A percentile compares a stretch with the other conserved stretches of the same genome.
Conservation (phyloP, 2,329 filamentous ascomycete species). For the Endoconidiophora polonica region DNA sequence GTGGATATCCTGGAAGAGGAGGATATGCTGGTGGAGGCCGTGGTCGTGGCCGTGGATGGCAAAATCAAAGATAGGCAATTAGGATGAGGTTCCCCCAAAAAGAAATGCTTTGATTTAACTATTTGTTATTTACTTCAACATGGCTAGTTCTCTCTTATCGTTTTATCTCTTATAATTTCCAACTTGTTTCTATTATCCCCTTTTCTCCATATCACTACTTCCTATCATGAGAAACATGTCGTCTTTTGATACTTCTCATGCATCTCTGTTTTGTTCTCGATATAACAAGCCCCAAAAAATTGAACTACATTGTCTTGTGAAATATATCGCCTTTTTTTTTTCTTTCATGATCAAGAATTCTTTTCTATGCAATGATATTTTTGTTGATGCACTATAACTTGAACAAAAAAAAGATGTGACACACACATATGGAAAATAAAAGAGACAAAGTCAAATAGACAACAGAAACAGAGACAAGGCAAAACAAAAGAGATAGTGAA, state of each 20-base stretch:
- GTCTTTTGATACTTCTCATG: no score
- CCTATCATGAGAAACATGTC: no score
- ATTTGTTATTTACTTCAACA: no score
- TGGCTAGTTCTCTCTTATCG: no score
- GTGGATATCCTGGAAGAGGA: background rate
- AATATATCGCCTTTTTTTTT: background rate
- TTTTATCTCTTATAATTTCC: no score
- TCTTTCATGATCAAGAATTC: background rate
- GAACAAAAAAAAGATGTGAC: constrained; percentile 3
- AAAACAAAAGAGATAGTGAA: constrained; percentile 12
- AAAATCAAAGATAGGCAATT: background rate
- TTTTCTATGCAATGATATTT: background rate
- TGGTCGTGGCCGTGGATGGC: background rate
- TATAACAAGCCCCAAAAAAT: background rate
- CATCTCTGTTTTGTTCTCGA: no score
- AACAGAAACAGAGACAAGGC: constrained; percentile 14
- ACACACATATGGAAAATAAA: constrained; percentile 12
- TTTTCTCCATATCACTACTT: no score
- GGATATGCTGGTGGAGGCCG: background rate
- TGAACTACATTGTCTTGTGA: background rate
- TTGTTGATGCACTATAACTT: background rate
- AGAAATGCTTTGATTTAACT: background rate
- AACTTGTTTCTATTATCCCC: no score
- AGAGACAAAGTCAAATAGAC: constrained; percentile 8
- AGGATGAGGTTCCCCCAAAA: no score